Conservation (phyloP, 179 eudicot genomes). For the Gypsophila paniculata region DNA sequence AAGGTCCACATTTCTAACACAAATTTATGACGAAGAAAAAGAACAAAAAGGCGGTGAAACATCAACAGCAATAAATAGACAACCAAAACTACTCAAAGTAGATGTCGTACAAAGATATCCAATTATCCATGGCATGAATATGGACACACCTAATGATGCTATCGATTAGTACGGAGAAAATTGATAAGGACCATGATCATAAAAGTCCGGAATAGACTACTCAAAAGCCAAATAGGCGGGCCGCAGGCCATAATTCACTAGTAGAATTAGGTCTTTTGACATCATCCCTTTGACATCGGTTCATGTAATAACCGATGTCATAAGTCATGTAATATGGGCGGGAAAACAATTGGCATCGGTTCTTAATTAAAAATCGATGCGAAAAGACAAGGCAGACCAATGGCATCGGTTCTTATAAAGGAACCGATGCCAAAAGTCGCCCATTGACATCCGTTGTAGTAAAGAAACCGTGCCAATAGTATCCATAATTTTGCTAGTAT, state of each 20-base stretch:
- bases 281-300: too few relatives aligned
- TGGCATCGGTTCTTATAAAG: too few relatives aligned
- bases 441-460: too few relatives aligned
- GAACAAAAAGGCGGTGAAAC: slow-evolving; percentile 3
- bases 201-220: background rate
- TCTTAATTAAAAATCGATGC: too few relatives aligned
- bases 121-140: background rate
- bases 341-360: too few relatives aligned
- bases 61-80: slow-evolving; percentile 6
- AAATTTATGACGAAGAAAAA: background rate
- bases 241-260: slow-evolving; percentile 17
- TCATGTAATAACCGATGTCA: too few relatives aligned
- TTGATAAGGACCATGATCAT: slow-evolving; percentile 4
- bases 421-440: too few relatives aligned
- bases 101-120: background rate
- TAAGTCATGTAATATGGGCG: too few relatives aligned
- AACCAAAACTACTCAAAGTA: background rate
- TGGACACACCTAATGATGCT: slow-evolving; percentile 7
- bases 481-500: too few relatives aligned
- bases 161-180: background rate
- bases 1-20: background rate
- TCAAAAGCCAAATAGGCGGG: slow-evolving; percentile 13
- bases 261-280: too few relatives aligned
- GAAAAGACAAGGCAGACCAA: too few relatives aligned
- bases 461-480: too few relatives aligned